Evolutionary conservation across 495 filamentous ascomycete species (phyloP).

Genomic region (Aspergillus asperescens): DNA sequence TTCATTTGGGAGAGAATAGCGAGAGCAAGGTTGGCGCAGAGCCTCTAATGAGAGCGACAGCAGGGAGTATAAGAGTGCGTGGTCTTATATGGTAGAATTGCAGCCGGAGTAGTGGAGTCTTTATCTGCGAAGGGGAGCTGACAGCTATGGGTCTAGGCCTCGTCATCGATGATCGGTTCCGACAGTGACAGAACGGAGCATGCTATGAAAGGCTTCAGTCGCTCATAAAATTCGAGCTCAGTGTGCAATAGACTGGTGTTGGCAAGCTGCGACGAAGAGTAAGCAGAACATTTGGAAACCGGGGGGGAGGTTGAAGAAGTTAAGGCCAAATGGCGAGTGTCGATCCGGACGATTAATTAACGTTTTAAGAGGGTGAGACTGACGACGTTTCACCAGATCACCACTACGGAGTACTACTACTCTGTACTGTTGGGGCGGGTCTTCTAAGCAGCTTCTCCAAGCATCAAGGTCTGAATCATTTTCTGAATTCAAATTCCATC

Average conservation of each 20-base stretch:
- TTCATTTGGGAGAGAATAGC: conserved; percentile 11
- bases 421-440: not conserved
- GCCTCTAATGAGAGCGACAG: not conserved
- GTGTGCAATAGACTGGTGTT: not conserved
- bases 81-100: not conserved
- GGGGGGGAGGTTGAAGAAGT: not conserved
- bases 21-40: not conserved
- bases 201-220: not conserved
- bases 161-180: conserved; percentile 9
- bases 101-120: not conserved
- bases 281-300: not conserved
- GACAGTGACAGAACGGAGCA: not conserved
- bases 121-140: not conserved
- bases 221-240: not conserved
- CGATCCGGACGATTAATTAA: conserved; percentile 10
- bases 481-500: no score
- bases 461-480: no score
- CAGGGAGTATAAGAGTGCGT: not conserved
- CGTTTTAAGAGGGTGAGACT: no score
- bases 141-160: not conserved
- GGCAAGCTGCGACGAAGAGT: not conserved
- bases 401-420: no score
- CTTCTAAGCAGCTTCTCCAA: no score
- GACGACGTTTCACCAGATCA: conserved; percentile 10
- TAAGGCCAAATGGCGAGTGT: conserved; percentile 15